Conservation (phyloP, 164 flowering plant genomes). For the Vitis vinifera region ASM3070453v1 NC_081812.1:5747001-5747500, state of each 20-base stretch:
- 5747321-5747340: neutral
- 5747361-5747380: constrained; percentile 71
- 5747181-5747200: too few relatives aligned
- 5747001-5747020: too few relatives aligned
- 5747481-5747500: constrained; percentile 57
- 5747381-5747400: constrained; percentile 63
- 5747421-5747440: constrained; percentile 83
- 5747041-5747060: too few relatives aligned
- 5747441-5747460: constrained; percentile 79
- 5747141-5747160: too few relatives aligned
- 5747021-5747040: too few relatives aligned
- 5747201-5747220: too few relatives aligned
- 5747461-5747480: constrained; percentile 91
- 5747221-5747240: neutral
- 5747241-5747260: neutral
- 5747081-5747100: too few relatives aligned
- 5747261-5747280: neutral
- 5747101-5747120: too few relatives aligned
- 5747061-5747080: too few relatives aligned
- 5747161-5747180: too few relatives aligned
- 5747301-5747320: neutral
- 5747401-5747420: constrained; percentile 73
- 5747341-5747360: neutral
- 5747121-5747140: too few relatives aligned
- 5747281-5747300: neutral